phyloP scores from a whole-genome alignment of 2,329 filamentous ascomycete species.

The Teratosphaeria viscida region DNA sequence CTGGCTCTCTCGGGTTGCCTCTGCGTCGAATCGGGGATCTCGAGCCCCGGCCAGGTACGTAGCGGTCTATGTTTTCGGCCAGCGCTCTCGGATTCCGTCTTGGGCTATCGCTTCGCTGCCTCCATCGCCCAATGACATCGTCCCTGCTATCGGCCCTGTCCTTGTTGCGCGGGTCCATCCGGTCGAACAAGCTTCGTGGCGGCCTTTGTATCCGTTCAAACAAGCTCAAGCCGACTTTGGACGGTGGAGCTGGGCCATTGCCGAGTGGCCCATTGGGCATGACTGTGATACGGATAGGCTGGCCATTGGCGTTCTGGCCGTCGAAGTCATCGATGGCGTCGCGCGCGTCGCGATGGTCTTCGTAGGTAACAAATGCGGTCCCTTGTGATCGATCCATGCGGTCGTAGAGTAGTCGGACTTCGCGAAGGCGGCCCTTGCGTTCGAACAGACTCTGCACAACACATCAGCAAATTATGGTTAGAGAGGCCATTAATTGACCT shows the following conservation, averaged over 20 bases:
- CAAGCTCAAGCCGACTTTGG: constrained; percentile 15
- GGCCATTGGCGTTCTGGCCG: constrained; percentile 79
- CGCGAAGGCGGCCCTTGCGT: constrained; percentile 61
- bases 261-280: constrained; percentile 39
- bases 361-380: constrained; percentile 73
- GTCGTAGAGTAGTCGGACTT: constrained; percentile 69
- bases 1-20: constrained; percentile 36
- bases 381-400: constrained; percentile 81
- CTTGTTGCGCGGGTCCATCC: constrained; percentile 39
- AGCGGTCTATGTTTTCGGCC: constrained; percentile 65
- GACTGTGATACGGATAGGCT: constrained; percentile 63
- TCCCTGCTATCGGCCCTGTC: constrained; percentile 20
- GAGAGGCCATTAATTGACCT: constrained; percentile 15
- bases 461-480: constrained; percentile 2
- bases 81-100: constrained; percentile 45
- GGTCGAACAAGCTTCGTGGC: constrained; percentile 51
- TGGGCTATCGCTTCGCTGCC: constrained; percentile 32
- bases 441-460: constrained; percentile 61
- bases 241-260: constrained; percentile 19
- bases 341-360: constrained; percentile 57
- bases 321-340: constrained; percentile 72
- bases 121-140: constrained; percentile 8
- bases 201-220: constrained; percentile 42
- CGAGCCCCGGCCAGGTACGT: constrained; percentile 51
- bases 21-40: constrained; percentile 48